Conservation (phyloP, 2,329 filamentous ascomycete species). For the Stenocarpella maydis region DNA sequence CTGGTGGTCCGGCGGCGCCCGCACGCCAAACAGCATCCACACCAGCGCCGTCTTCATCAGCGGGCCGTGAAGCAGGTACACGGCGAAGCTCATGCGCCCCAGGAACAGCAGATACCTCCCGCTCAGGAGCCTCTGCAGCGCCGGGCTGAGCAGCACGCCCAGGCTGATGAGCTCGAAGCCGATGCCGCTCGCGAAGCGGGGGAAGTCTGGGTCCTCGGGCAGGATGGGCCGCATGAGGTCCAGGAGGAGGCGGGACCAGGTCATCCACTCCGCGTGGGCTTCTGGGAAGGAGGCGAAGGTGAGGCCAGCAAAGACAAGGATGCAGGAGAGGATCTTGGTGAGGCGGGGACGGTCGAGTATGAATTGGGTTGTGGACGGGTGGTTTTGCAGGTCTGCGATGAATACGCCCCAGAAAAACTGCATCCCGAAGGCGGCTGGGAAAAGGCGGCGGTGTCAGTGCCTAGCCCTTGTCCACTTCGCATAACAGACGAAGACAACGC, state of each 20-base stretch:
- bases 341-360: conserved; percentile 54
- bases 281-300: conserved; percentile 69
- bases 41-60: conserved; percentile 66
- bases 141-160: conserved; percentile 60
- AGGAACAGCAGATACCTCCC: conserved; percentile 66
- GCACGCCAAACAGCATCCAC: conserved; percentile 65
- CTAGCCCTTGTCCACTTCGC: too few relatives aligned
- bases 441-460: conserved; percentile 31
- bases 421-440: conserved; percentile 57
- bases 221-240: conserved; percentile 54
- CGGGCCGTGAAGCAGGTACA: conserved; percentile 70
- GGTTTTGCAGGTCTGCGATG: conserved; percentile 65
- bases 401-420: conserved; percentile 71
- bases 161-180: conserved; percentile 54
- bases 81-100: conserved; percentile 69
- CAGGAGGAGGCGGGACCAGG: conserved; percentile 61
- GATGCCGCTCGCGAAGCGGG: conserved; percentile 50
- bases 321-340: conserved; percentile 53
- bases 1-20: conserved; percentile 46
- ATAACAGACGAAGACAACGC: neutral
- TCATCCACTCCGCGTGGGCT: conserved; percentile 58
- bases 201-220: conserved; percentile 55
- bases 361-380: conserved; percentile 57
- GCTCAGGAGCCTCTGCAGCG: conserved; percentile 60
- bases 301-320: conserved; percentile 61